Evolutionary conservation across 1,139 yeast genomes (phyloP).

Genomic region (Hyphopichia fennica): DNA sequence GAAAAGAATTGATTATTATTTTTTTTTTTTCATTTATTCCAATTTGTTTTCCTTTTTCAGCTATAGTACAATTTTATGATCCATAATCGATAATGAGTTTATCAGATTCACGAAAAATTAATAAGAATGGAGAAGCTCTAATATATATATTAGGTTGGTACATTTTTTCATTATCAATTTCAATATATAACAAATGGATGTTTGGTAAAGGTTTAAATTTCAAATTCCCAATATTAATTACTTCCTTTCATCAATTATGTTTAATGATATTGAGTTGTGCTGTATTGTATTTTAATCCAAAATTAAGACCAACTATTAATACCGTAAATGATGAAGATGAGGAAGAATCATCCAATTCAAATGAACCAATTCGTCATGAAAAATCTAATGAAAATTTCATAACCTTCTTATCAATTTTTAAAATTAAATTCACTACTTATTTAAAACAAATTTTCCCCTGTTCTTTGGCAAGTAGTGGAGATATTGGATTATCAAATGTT

Average conservation of each 20-base stretch:
- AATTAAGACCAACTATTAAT: constrained; percentile 40
- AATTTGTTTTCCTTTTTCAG: too few relatives aligned
- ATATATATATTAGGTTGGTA: constrained; percentile 51
- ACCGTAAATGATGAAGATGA: constrained; percentile 8
- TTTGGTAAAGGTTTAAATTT: constrained; percentile 75
- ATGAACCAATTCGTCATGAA: neutral
- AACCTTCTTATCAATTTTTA: constrained; percentile 16
- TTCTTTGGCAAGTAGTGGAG: constrained; percentile 86
- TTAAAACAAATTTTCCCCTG: constrained; percentile 71
- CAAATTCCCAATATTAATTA: constrained; percentile 78
- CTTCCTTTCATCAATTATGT: constrained; percentile 81
- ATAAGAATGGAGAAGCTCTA: constrained; percentile 12
- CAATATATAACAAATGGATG: constrained; percentile 98
- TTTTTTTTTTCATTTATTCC: too few relatives aligned
- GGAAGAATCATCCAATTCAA: neutral
- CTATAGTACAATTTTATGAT: too few relatives aligned
- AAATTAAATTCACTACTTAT: constrained; percentile 30
- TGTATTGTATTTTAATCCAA: constrained; percentile 48
- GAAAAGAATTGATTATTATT: too few relatives aligned
- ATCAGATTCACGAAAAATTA: neutral
- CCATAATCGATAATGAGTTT: neutral
- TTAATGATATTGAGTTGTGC: constrained; percentile 50
- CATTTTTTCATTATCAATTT: constrained; percentile 65
- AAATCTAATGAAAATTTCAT: neutral
- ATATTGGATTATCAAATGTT: constrained; percentile 88